Evolutionary conservation across 1,284 basidiomycete species (phyloP), one percentile per base, ranked within the genome.

Genomic region (Tilletia walkeri): DNA sequence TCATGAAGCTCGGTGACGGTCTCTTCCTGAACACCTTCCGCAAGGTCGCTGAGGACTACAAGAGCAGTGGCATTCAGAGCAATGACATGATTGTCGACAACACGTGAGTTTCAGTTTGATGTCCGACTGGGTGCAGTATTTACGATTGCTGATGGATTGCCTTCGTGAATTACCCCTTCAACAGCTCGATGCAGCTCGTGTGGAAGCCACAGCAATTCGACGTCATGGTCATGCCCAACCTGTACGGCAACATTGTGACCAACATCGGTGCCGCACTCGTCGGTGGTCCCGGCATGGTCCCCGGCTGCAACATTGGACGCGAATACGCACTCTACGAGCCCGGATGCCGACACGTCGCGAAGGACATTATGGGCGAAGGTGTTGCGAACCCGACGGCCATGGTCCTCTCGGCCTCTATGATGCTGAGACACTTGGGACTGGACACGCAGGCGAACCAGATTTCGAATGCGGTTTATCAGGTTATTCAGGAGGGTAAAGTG

Each of bases 21-120:
- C 90, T 99, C 66, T 99, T 99, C 90, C 89, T 99, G 81, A 96
- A 95, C 87, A 98, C 95, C 39, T 99, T 97, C 90, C 92, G 94
- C 80, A 88, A 89, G 74, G 89, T 99, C 72, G 96, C 95, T 49
- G 93, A 99, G 86, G 87, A 88, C 83, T 99, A 99, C 89, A 92
- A 91, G 86, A 90, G 90, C 73, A 89, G 91, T 70, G 96, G 96
- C 69, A 95, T 99, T 84, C 88, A 90, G 82, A 92, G 89, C 84
- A 95, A 96, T 84, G 92, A 95, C 86, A 99, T 99, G 95, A 99
- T 99, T 76, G 94, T 97, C 78, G 95, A 98, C 86, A 98, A 98
- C 88, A 95, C 95, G 90, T 93, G 82, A 72, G 90, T 84, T 63
- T 68, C 49, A 30, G 14, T n/a, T 24, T n/a, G 3, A 7, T 4